Evolutionary conservation across 148 eudicot genomes (phyloP).

Genomic region (Rhododendron kiyosumense): DNA sequence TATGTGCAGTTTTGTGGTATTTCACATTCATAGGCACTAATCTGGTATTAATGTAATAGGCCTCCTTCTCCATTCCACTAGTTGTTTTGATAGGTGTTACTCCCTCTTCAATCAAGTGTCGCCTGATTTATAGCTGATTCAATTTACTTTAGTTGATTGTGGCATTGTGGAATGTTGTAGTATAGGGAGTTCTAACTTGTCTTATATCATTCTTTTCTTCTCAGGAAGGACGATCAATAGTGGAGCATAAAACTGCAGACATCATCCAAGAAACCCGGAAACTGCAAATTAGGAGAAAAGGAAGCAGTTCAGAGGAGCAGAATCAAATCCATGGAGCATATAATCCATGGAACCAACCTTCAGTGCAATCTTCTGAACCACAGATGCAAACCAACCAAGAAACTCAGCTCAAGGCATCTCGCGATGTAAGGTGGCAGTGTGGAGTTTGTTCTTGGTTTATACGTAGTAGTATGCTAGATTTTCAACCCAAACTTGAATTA

Average conservation of each 20-base stretch:
- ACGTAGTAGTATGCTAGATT: neutral
- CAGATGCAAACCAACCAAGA: conserved; percentile 45
- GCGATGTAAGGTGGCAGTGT: conserved; percentile 82
- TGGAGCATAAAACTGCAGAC: conserved; percentile 67
- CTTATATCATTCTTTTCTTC: neutral
- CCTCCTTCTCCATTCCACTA: neutral
- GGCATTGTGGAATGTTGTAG: neutral
- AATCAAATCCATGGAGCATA: conserved; percentile 39
- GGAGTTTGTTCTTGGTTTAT: conserved; percentile 18
- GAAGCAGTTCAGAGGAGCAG: conserved; percentile 31
- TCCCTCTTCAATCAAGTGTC: neutral
- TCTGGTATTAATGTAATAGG: neutral
- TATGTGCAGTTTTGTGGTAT: neutral
- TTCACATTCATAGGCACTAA: neutral
- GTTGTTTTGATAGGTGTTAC: neutral
- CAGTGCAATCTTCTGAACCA: conserved; percentile 32
- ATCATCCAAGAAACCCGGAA: conserved; percentile 64
- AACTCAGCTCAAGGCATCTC: conserved; percentile 91
- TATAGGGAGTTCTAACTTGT: neutral
- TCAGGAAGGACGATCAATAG: conserved; percentile 77
- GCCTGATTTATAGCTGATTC: neutral
- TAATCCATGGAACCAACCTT: conserved; percentile 46
- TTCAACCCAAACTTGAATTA: neutral
- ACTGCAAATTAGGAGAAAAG: conserved; percentile 64
- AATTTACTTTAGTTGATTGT: neutral